Conservation (phyloP, 176 grass and related monocot genomes). For the Hordeum marinum region DNA sequence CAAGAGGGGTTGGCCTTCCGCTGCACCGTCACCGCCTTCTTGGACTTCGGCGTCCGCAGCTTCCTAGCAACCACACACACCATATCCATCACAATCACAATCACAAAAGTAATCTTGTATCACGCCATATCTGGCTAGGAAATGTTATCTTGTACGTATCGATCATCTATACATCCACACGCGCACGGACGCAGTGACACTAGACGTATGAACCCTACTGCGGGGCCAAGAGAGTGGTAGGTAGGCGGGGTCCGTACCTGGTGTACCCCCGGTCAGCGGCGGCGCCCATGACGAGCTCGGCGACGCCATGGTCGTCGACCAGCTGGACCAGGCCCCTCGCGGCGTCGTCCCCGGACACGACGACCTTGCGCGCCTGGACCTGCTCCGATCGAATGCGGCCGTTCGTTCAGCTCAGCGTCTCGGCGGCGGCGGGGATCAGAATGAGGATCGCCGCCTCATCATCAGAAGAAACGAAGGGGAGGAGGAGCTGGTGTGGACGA, state of each 20-base stretch:
- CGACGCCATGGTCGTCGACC: constrained; percentile 47
- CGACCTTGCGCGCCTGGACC: constrained; percentile 50
- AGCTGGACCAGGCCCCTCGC: constrained; percentile 51
- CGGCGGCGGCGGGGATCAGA: background rate
- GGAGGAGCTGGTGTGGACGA: too few species aligned
- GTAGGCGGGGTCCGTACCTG: constrained; percentile 25
- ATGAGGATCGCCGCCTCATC: background rate
- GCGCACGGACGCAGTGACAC: background rate
- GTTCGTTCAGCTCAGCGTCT: background rate
- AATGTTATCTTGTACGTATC: too few species aligned
- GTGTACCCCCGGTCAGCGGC: constrained; percentile 61
- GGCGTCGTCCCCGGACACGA: constrained; percentile 43
- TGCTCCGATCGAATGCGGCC: background rate
- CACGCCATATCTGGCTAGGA: too few species aligned
- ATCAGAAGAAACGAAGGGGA: background rate
- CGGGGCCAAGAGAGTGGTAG: background rate
- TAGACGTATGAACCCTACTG: background rate
- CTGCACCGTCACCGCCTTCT: background rate
- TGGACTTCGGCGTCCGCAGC: background rate
- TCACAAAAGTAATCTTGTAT: background rate
- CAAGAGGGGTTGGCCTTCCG: background rate
- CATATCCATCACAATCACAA: background rate
- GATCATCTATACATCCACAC: too few species aligned
- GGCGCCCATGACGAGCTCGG: constrained; percentile 86
- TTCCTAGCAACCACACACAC: background rate